A percentile compares a stretch with the other conserved stretches of the same genome.
phyloP scores from a whole-genome alignment of 306 rosid genomes.

The Inga oerstediana region DNA sequence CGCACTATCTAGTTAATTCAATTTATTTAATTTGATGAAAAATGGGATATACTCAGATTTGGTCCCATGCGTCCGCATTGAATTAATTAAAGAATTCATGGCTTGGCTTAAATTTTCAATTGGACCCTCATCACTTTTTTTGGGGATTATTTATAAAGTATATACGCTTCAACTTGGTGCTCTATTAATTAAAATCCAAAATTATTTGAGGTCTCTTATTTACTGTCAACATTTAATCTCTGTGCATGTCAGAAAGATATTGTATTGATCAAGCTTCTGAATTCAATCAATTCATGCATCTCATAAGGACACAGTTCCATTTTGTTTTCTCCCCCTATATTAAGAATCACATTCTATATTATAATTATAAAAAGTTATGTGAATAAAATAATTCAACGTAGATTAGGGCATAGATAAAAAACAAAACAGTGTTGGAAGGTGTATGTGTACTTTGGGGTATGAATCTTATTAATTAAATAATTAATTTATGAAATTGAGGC shows the following conservation, averaged over 20 bases:
- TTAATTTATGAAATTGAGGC: constrained; percentile 44
- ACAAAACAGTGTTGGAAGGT: neutral
- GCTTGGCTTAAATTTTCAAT: too few relatives aligned
- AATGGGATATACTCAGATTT: too few relatives aligned
- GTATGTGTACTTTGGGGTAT: neutral
- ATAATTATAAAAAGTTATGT: neutral
- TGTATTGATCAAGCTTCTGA: neutral
- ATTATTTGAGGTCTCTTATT: neutral
- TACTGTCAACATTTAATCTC: neutral
- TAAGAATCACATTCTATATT: neutral
- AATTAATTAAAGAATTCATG: too few relatives aligned
- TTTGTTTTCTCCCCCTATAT: neutral
- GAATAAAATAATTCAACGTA: neutral
- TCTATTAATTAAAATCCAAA: neutral
- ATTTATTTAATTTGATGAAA: too few relatives aligned
- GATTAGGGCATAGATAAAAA: neutral
- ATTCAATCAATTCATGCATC: neutral
- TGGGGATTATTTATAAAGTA: neutral
- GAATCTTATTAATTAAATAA: neutral
- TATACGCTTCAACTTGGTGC: neutral
- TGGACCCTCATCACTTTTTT: neutral
- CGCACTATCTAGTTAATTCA: too few relatives aligned
- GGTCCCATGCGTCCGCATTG: too few relatives aligned
- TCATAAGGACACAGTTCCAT: neutral
- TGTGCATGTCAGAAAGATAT: neutral